Conservation (phyloP, 2,329 filamentous ascomycete species). For the Ilyonectria mors-panacis region DNA sequence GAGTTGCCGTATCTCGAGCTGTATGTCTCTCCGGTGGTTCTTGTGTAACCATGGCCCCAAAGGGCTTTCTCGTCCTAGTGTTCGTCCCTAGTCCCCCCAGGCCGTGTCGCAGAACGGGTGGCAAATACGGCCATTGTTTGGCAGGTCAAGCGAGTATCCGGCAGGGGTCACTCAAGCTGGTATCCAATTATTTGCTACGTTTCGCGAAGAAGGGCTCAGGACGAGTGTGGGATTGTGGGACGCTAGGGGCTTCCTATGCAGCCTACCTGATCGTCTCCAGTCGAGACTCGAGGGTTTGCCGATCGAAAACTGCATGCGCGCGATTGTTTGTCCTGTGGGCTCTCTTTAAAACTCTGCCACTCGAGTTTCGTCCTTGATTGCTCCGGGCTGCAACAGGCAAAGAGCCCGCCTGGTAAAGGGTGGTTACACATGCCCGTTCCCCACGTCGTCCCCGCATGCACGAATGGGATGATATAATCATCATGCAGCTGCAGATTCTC, state of each 20-base stretch:
- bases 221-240: constrained; percentile 18
- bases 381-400: constrained; percentile 1
- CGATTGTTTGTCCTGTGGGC: constrained; percentile 3
- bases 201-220: constrained; percentile 38
- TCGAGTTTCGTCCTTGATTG: constrained; percentile 16
- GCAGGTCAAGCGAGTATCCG: constrained; percentile 44
- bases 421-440: constrained; percentile 31
- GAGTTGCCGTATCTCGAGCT: background rate
- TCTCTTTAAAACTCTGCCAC: background rate
- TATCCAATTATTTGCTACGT: constrained; percentile 38
- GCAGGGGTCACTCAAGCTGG: constrained; percentile 33
- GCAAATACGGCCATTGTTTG: constrained; percentile 39
- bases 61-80: constrained; percentile 21
- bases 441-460: constrained; percentile 29
- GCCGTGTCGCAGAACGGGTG: constrained; percentile 24
- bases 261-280: background rate
- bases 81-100: background rate
- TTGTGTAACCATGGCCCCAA: background rate
- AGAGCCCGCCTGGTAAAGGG: constrained; percentile 23
- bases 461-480: constrained; percentile 30
- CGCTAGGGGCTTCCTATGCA: constrained; percentile 27
- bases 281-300: background rate
- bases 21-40: background rate
- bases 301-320: constrained; percentile 12
- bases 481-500: constrained; percentile 27